phyloP scores from a whole-genome alignment of 192 early-diverging fungal species.

The Cladochytrium replicatum region DNA sequence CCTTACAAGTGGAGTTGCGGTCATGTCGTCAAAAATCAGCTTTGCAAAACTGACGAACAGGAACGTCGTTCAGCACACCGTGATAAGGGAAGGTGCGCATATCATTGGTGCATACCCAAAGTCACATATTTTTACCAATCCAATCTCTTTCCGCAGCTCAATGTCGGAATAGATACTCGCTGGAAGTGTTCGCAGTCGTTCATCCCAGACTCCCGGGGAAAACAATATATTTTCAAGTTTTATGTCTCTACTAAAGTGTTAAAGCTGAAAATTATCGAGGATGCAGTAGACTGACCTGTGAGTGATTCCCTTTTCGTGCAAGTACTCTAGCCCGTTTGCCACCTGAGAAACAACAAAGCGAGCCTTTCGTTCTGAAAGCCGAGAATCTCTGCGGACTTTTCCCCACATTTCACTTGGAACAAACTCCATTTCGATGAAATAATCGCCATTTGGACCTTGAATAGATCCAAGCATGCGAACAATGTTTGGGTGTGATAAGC shows the following conservation, averaged over 20 bases:
- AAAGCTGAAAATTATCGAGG: neutral
- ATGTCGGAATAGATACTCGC: no score
- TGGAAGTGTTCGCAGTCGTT: slow-evolving; percentile 14
- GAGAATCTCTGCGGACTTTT: slow-evolving; percentile 70
- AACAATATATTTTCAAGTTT: slow-evolving; percentile 89
- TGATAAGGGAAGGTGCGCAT: no score
- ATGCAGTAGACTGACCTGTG: slow-evolving; percentile 40
- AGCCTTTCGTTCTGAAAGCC: slow-evolving; percentile 65
- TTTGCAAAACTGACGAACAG: no score
- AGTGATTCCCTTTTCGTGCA: slow-evolving; percentile 77
- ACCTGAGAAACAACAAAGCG: slow-evolving; percentile 82
- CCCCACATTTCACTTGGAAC: slow-evolving; percentile 86
- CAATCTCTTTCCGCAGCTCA: no score
- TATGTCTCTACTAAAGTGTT: slow-evolving; percentile 53
- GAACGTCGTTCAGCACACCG: no score
- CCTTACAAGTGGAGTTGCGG: no score
- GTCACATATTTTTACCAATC: no score
- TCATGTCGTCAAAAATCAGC: no score
- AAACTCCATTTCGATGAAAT: slow-evolving; percentile 71
- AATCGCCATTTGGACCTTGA: slow-evolving; percentile 64
- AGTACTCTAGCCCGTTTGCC: slow-evolving; percentile 69
- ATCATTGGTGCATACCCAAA: no score
- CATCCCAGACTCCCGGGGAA: slow-evolving; percentile 26
- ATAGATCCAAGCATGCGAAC: slow-evolving; percentile 66
- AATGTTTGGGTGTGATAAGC: slow-evolving; percentile 66